Conservation (phyloP, 2,329 filamentous ascomycete species). For the Aspergillus terreus region DNA sequence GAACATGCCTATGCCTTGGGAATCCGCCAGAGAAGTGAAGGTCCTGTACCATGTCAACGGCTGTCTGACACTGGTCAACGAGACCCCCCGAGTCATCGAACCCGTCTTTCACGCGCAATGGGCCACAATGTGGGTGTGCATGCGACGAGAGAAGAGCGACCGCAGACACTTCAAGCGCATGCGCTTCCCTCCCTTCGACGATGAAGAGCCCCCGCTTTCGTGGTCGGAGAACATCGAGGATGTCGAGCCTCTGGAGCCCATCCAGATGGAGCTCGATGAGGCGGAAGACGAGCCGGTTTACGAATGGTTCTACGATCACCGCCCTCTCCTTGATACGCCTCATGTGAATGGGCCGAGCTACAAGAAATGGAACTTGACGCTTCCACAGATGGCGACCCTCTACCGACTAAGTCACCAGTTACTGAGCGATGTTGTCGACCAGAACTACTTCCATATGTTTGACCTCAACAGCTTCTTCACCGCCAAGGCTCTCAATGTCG, state of each 20-base stretch:
- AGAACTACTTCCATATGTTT: conserved; percentile 98
- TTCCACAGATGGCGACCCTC: conserved; percentile 94
- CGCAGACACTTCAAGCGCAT: conserved; percentile 95
- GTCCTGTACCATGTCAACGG: conserved; percentile 98
- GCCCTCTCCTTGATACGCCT: conserved; percentile 81
- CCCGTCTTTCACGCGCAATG: conserved; percentile 97
- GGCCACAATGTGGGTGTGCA: conserved; percentile 99
- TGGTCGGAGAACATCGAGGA: conserved; percentile 99
- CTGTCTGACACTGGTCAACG: conserved; percentile 93
- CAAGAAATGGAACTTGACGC: conserved; percentile 86
- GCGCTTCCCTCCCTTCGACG: conserved; percentile 97
- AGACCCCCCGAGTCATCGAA: conserved; percentile 93
- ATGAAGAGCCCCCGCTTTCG: conserved; percentile 93
- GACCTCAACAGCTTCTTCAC: conserved; percentile 93
- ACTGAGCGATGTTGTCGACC: conserved; percentile 85
- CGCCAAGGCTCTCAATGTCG: conserved; percentile 94
- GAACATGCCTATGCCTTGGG: conserved; percentile 99
- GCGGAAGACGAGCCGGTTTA: conserved; percentile 85
- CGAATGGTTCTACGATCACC: conserved; percentile 97
- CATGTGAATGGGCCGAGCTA: conserved; percentile 98
- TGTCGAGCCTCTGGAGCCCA: conserved; percentile 93
- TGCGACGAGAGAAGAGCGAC: conserved; percentile 97
- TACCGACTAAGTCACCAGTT: conserved; percentile 89
- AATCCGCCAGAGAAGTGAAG: conserved; percentile 92
- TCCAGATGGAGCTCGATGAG: conserved; percentile 97